Percentiles rank a stretch among this genome's conserved stretches.
These are phyloP conservation scores for Geotrichum histeridarum DNA, from an alignment of 1,139 yeast genomes.

Conservation along the genomic window DNA sequence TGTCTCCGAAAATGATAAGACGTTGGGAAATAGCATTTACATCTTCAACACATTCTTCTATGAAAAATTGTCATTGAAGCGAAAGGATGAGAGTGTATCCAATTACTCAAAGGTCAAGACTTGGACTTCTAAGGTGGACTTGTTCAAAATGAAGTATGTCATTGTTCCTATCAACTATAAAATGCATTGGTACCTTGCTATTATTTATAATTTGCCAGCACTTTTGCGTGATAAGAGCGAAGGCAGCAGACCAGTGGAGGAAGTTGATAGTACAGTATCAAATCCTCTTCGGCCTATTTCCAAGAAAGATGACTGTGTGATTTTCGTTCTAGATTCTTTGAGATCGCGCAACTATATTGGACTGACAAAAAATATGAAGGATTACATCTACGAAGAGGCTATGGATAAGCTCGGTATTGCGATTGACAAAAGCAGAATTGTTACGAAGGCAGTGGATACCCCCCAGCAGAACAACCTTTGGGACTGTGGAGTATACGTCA, in stretches of 20 bases:
- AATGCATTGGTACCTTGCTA: conserved; percentile 80
- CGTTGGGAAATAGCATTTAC: conserved; percentile 42
- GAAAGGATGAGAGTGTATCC: conserved; percentile 28
- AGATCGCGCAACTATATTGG: conserved; percentile 44
- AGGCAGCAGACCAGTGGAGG: neutral
- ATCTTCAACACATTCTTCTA: conserved; percentile 83
- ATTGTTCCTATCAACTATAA: conserved; percentile 79
- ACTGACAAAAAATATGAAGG: conserved; percentile 52
- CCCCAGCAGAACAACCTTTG: conserved; percentile 85
- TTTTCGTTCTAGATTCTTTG: conserved; percentile 76
- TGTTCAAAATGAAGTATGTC: conserved; percentile 56
- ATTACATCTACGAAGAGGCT: conserved; percentile 64
- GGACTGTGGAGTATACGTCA: conserved; percentile 92
- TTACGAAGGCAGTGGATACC: conserved; percentile 50
- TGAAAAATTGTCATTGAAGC: conserved; percentile 48
- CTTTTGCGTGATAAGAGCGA: conserved; percentile 12
- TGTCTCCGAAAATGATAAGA: conserved; percentile 13
- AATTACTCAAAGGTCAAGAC: conserved; percentile 63
- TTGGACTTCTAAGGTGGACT: conserved; percentile 72
- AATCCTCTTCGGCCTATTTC: neutral
- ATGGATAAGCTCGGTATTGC: conserved; percentile 53
- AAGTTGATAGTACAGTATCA: neutral
- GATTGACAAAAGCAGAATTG: conserved; percentile 43
- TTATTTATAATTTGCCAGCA: conserved; percentile 30
- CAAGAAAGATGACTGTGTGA: conserved; percentile 24